Base-by-base conservation (phyloP, 495 filamentous ascomycete species). In the Talaromyces adpressus region DNA sequence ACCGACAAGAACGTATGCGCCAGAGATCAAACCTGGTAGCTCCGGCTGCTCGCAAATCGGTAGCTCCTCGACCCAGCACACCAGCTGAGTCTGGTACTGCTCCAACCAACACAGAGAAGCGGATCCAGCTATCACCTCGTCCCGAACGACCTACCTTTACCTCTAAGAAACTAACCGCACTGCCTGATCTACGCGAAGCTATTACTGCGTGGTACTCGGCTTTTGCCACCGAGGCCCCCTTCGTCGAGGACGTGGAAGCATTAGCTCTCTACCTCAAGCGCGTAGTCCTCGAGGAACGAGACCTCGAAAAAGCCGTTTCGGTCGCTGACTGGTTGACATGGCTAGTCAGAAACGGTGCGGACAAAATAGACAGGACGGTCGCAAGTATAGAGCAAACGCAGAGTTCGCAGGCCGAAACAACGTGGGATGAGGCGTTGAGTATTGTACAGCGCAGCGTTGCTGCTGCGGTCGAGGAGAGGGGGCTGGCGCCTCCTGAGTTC, bases 221-320 rank as follows among this genome's bases (percentile, higher is more conserved):
- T 34, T 91, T 92, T 66, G 67, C 65, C 16, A 78, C 79, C 9
- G 87, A 90, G 7, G 90, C 88, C 0, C 92, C 92, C 51, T 91
- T 92, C 69, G 69, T 65, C 0, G 87, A 88, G 62, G 92, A 97
- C 72, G 88, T 91, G n/a, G 80, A 81, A 16, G 84, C 89, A 8
- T 75, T 96, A 45, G 83, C 76, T 49, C 78, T 71, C 64, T 96
- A 95, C 73, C 68, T 96, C 32, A 77, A 69, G 7, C 79, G 80
- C 34, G 91, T 96, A 6, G 82, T 93, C 0, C 36, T 71, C 3
- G 87, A 91, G 29, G 92, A 96, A 73, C 77, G 80, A 63, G 84
- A 96, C 71, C 77, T 96, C 75, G 85, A 82, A 18, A 94, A 94
- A 72, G 89, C 84, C 4, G 81, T 85, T 0, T 82, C 81, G 6